These are phyloP conservation scores for Coleophoma cylindrospora DNA, from an alignment of 2,329 filamentous ascomycete species.

Conservation along the genomic window DNA sequence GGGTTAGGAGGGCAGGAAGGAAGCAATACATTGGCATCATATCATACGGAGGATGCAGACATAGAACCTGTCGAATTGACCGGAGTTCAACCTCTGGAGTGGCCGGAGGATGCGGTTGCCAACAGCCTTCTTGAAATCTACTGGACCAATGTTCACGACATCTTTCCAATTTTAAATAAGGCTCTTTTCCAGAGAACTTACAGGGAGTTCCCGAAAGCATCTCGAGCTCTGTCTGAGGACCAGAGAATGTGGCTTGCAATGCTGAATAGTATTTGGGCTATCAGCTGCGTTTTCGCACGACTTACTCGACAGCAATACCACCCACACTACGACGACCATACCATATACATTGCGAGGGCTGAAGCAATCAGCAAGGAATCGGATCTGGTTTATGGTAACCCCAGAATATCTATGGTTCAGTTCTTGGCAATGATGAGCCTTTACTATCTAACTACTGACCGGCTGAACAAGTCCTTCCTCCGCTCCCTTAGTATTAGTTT, in stretches of 20 bases:
- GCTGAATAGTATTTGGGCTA: conserved; percentile 19
- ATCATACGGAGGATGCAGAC: conserved; percentile 19
- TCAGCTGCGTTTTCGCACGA: conserved; percentile 13
- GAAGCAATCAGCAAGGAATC: conserved; percentile 14
- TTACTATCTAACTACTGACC: conserved; percentile 17
- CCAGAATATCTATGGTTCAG: conserved; percentile 11
- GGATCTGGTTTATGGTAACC: conserved; percentile 12
- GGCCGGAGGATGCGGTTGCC: conserved; percentile 11
- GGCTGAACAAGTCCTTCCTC: conserved; percentile 16
- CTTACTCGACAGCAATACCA: conserved; percentile 6
- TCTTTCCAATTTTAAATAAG: conserved; percentile 15
- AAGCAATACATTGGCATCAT: conserved; percentile 8
- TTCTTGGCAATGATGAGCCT: conserved; percentile 15
- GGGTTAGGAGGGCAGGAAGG: neutral
- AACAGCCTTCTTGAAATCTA: conserved; percentile 13
- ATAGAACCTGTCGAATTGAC: conserved; percentile 10
- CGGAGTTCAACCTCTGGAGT: conserved; percentile 12
- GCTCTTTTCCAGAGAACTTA: conserved; percentile 11
- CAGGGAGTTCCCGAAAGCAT: conserved; percentile 2
- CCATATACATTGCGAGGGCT: conserved; percentile 14
- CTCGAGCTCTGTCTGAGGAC: conserved; percentile 4
- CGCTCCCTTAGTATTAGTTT: neutral
- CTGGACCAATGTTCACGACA: conserved; percentile 15
- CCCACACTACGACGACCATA: conserved; percentile 12
- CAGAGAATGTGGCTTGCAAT: conserved; percentile 15